phyloP scores from a whole-genome alignment of 164 flowering plant genomes.

The Aristolochia fimbriata region DNA sequence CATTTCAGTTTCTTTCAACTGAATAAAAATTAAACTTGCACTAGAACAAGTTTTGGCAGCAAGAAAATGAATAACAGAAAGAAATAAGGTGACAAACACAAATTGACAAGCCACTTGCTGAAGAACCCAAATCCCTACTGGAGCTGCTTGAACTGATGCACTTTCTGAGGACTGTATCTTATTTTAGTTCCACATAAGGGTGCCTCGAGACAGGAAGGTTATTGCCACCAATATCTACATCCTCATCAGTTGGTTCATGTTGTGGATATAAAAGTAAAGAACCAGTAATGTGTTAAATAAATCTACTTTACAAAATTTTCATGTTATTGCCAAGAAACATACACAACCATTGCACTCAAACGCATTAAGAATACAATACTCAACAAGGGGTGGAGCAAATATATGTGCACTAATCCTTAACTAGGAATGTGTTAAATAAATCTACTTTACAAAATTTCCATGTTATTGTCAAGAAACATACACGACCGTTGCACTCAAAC shows the following conservation, averaged over 20 bases:
- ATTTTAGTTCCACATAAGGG: constrained; percentile 65
- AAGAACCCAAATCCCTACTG: constrained; percentile 72
- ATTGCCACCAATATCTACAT: constrained; percentile 73
- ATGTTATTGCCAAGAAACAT: not conserved
- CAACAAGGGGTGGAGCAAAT: not conserved
- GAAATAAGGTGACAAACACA: not conserved
- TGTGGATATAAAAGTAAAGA: constrained; percentile 11
- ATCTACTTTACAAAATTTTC: not conserved
- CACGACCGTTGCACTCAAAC: constrained; percentile 34
- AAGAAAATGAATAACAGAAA: no score
- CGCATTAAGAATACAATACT: not conserved
- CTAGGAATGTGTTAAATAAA: not conserved
- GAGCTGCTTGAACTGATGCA: constrained; percentile 69
- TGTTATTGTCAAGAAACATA: constrained; percentile 59
- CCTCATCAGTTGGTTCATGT: constrained; percentile 63
- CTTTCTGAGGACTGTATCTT: constrained; percentile 41
- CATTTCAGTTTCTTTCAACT: no score
- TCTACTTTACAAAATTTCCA: constrained; percentile 20
- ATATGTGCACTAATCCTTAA: not conserved
- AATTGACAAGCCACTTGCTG: constrained; percentile 77
- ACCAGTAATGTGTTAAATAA: not conserved
- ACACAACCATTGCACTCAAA: constrained; percentile 35
- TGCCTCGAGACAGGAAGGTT: constrained; percentile 52
- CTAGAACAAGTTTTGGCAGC: no score
- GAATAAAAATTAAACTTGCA: no score